Conservation (phyloP, 2,329 filamentous ascomycete genomes). For the Zymoseptoria passerinii region DNA sequence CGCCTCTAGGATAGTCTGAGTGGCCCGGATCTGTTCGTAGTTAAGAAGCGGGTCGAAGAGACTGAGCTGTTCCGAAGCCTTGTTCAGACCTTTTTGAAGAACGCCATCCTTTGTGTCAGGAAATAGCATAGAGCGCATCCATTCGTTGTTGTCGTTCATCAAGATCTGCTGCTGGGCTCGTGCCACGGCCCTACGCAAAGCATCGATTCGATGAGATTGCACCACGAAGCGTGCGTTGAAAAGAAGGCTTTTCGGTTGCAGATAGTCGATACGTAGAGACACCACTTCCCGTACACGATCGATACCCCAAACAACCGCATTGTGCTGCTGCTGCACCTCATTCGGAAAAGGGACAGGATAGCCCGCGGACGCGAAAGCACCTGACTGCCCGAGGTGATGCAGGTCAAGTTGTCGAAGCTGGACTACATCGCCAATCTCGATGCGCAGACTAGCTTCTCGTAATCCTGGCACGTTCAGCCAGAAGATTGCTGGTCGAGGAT, state of each 20-base stretch:
- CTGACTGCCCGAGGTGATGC: conserved; percentile 5
- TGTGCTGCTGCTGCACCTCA: conserved; percentile 9
- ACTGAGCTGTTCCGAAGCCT: conserved; percentile 26
- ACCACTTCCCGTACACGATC: conserved; percentile 18
- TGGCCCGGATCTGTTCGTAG: conserved; percentile 41
- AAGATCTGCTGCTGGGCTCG: conserved; percentile 5
- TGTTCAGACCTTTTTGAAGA: conserved; percentile 34
- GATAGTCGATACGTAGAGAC: conserved; percentile 12
- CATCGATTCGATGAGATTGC: conserved; percentile 11
- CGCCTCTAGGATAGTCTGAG: conserved; percentile 34
- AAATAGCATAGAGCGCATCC: conserved; percentile 37
- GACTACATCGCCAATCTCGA: conserved; percentile 21
- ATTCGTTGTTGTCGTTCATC: conserved; percentile 10
- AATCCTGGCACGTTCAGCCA: conserved; percentile 18
- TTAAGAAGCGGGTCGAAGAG: conserved; percentile 38
- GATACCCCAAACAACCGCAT: conserved; percentile 19
- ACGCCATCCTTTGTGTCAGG: conserved; percentile 32
- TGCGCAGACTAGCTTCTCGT: conserved; percentile 14
- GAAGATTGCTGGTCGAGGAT: conserved; percentile 9
- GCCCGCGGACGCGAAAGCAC: neutral
- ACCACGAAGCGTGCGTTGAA: conserved; percentile 19
- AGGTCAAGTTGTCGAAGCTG: conserved; percentile 18
- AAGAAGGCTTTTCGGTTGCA: conserved; percentile 8
- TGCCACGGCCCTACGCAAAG: conserved; percentile 8
- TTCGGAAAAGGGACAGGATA: conserved; percentile 1